Evolutionary conservation across 2,329 filamentous ascomycete species (phyloP).

Genomic region (Colletotrichum kahawae): DNA sequence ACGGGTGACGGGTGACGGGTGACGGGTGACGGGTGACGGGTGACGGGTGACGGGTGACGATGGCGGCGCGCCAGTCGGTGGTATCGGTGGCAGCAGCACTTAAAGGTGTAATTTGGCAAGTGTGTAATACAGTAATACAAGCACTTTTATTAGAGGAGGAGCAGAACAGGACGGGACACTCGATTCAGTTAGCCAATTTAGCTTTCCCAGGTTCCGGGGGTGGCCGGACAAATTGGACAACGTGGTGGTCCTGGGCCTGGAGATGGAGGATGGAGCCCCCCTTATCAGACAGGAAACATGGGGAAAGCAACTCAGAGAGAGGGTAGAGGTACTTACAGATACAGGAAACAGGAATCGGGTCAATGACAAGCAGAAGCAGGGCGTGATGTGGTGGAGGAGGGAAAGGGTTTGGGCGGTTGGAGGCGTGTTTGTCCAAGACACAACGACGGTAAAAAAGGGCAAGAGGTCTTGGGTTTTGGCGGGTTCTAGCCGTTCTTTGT

Average conservation of each 20-base stretch:
- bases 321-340: neutral
- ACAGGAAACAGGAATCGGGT: neutral
- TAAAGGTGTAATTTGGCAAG: neutral
- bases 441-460: neutral
- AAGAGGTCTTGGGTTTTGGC: neutral
- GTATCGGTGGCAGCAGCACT: neutral
- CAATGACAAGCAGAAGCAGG: neutral
- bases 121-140: conserved; percentile 20
- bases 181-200: conserved; percentile 18
- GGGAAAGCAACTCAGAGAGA: neutral
- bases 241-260: conserved; percentile 2
- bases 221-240: conserved; percentile 8
- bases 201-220: conserved; percentile 12
- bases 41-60: conserved; percentile 16
- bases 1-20: neutral
- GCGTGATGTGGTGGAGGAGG: neutral
- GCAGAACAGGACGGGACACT: neutral
- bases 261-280: neutral
- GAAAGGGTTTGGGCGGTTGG: neutral
- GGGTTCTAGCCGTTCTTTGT: neutral
- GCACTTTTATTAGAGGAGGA: conserved; percentile 20
- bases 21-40: neutral
- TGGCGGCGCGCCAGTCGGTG: conserved; percentile 3
- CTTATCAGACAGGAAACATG: conserved; percentile 10
- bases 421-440: neutral